Evolutionary conservation across 495 filamentous ascomycete genomes (phyloP).

Genomic region (Rostrohypoxylon terebratum): DNA sequence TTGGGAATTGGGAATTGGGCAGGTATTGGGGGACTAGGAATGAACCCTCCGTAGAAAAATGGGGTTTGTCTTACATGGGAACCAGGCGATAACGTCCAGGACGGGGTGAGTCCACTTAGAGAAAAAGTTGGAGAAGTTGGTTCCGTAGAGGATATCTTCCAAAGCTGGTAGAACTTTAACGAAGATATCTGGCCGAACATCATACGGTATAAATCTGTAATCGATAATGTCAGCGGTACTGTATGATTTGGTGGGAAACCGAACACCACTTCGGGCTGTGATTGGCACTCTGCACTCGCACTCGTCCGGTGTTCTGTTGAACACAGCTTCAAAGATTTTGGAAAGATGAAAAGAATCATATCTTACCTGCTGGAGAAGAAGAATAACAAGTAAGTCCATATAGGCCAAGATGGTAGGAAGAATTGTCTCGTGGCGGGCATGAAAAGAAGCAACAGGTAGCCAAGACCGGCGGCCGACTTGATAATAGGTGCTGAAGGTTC

Average conservation of each 20-base stretch:
- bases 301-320: neutral
- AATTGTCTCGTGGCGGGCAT: constrained; percentile 92
- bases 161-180: constrained; percentile 93
- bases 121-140: constrained; percentile 94
- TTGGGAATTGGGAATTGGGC: no score
- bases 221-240: constrained; percentile 12
- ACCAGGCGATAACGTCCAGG: constrained; percentile 88
- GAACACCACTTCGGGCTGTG: neutral
- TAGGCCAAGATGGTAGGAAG: constrained; percentile 86
- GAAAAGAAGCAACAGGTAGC: constrained; percentile 76
- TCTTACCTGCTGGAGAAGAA: constrained; percentile 91
- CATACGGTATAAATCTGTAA: constrained; percentile 80
- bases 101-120: constrained; percentile 85
- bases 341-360: neutral
- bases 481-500: constrained; percentile 78
- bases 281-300: neutral
- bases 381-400: constrained; percentile 84
- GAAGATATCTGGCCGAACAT: constrained; percentile 91
- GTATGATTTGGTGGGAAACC: neutral
- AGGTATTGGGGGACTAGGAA: neutral
- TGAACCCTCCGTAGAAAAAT: neutral
- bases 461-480: constrained; percentile 74
- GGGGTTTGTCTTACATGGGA: constrained; percentile 68
- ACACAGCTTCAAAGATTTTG: constrained; percentile 23
- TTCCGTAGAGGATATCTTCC: constrained; percentile 96